phyloP scores from a whole-genome alignment of 2,329 filamentous ascomycete species.

The Bipolaris oryzae region DNA sequence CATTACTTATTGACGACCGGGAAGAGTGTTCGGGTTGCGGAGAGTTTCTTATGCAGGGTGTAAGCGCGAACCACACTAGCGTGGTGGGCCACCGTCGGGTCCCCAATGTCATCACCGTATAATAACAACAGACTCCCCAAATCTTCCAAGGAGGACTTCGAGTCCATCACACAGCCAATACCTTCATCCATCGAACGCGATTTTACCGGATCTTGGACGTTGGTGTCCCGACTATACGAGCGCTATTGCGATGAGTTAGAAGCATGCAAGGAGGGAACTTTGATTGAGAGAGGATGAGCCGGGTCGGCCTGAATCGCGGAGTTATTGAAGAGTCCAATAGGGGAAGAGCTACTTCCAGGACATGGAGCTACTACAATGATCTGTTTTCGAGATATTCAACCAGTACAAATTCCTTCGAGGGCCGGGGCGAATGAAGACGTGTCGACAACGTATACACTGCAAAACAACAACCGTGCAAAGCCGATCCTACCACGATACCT shows the following conservation, averaged over 20 bases:
- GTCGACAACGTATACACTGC: no score
- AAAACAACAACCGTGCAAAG: no score
- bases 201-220: neutral
- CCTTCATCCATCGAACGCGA: neutral
- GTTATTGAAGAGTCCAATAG: no score
- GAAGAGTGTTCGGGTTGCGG: neutral
- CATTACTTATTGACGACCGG: neutral
- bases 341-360: neutral
- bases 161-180: neutral
- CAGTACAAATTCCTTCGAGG: no score
- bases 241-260: neutral
- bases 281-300: neutral
- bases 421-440: no score
- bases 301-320: neutral
- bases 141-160: neutral
- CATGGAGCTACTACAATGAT: no score
- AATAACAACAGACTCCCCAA: constrained; percentile 2
- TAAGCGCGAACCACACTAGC: constrained; percentile 16
- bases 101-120: constrained; percentile 15
- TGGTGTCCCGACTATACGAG: neutral
- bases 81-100: constrained; percentile 10
- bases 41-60: constrained; percentile 9
- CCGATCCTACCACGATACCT: no score
- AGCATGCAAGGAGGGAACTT: neutral
- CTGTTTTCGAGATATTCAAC: no score